These are phyloP conservation scores for Cyberlindnera mycetangii DNA, from an alignment of 805 yeast genomes.

Conservation along the genomic window DNA sequence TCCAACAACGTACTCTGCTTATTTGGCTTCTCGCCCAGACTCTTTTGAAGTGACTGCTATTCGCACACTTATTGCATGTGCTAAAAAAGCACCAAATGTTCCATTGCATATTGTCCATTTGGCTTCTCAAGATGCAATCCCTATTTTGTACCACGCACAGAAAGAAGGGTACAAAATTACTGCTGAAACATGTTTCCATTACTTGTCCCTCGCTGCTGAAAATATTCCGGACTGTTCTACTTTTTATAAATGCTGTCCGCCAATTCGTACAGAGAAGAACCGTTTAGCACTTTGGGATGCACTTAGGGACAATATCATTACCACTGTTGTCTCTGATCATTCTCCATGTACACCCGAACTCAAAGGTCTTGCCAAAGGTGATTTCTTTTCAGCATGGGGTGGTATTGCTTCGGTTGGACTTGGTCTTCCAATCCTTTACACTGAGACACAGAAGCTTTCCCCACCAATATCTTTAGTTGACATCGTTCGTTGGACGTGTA, in stretches of 20 bases:
- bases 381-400: slow-evolving; percentile 94
- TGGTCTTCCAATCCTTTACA: slow-evolving; percentile 78
- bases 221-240: slow-evolving; percentile 74
- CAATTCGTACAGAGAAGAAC: slow-evolving; percentile 76
- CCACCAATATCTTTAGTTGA: slow-evolving; percentile 55
- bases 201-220: slow-evolving; percentile 75
- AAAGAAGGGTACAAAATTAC: slow-evolving; percentile 56
- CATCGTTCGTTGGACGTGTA: slow-evolving; percentile 75
- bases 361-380: slow-evolving; percentile 78
- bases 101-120: slow-evolving; percentile 88
- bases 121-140: slow-evolving; percentile 82
- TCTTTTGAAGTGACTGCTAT: slow-evolving; percentile 84
- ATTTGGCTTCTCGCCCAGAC: slow-evolving; percentile 77
- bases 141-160: slow-evolving; percentile 66
- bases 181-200: slow-evolving; percentile 95
- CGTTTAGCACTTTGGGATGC: slow-evolving; percentile 78
- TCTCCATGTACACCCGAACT: slow-evolving; percentile 94
- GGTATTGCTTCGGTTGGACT: slow-evolving; percentile 93
- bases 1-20: slow-evolving; percentile 28
- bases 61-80: slow-evolving; percentile 61
- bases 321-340: slow-evolving; percentile 91
- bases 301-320: slow-evolving; percentile 57
- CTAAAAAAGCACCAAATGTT: slow-evolving; percentile 53
- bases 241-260: slow-evolving; percentile 92
- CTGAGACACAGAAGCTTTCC: slow-evolving; percentile 59